A percentile compares a stretch with the other conserved stretches of the same genome.
Evolutionary conservation across 495 filamentous ascomycete genomes (phyloP).

Genomic region (Penicillium psychrofluorescens): DNA sequence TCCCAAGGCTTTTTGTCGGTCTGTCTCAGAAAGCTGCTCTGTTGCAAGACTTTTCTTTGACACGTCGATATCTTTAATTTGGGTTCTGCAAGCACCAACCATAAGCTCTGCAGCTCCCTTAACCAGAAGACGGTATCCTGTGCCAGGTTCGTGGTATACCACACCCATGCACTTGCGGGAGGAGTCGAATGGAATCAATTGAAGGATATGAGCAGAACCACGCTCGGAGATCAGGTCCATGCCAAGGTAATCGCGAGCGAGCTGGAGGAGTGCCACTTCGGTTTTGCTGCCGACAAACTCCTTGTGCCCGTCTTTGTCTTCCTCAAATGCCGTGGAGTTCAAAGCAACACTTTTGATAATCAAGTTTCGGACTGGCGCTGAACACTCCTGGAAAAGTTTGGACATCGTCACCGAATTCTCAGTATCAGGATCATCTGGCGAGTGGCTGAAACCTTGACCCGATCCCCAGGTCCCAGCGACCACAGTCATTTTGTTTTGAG

Average conservation of each 20-base stretch:
- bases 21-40: conserved; percentile 24
- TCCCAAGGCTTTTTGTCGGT: conserved; percentile 21
- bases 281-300: conserved; percentile 66
- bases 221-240: conserved; percentile 57
- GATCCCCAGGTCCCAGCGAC: conserved; percentile 55
- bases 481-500: conserved; percentile 66
- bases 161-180: conserved; percentile 62
- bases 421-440: conserved; percentile 14
- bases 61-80: conserved; percentile 17
- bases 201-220: conserved; percentile 49
- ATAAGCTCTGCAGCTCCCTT: conserved; percentile 67
- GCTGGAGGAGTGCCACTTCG: conserved; percentile 58
- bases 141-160: conserved; percentile 48
- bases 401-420: conserved; percentile 12
- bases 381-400: conserved; percentile 31
- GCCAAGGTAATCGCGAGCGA: conserved; percentile 54
- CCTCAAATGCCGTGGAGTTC: conserved; percentile 64
- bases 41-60: conserved; percentile 25
- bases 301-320: conserved; percentile 46
- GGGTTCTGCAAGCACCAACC: conserved; percentile 41
- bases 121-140: conserved; percentile 55
- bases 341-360: conserved; percentile 54
- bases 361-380: conserved; percentile 35
- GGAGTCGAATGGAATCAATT: conserved; percentile 64
- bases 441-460: conserved; percentile 43